Conservation (phyloP, 2,329 filamentous ascomycete species). For the Nannizziopsis arthrosporioides region DNA sequence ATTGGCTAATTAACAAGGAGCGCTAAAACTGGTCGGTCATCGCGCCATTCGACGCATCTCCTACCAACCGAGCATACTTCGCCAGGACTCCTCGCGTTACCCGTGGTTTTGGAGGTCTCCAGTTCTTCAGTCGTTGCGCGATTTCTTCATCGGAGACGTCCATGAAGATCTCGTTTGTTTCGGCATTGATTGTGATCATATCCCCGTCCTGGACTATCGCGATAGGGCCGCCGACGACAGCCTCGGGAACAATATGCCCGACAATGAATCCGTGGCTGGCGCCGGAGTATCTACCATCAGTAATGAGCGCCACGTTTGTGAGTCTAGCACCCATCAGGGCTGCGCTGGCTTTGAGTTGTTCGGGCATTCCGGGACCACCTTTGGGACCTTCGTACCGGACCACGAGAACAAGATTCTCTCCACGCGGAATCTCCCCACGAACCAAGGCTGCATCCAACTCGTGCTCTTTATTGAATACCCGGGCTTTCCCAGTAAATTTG, state of each 20-base stretch:
- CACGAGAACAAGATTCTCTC: slow-evolving; percentile 75
- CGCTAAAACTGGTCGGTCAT: slow-evolving; percentile 56
- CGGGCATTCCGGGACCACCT: slow-evolving; percentile 87
- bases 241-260: slow-evolving; percentile 82
- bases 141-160: slow-evolving; percentile 62
- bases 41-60: slow-evolving; percentile 82
- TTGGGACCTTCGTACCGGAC: slow-evolving; percentile 91
- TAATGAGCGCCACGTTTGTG: slow-evolving; percentile 79
- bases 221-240: slow-evolving; percentile 74
- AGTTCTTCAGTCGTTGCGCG: slow-evolving; percentile 48
- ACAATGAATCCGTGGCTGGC: slow-evolving; percentile 88
- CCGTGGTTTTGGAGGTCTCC: slow-evolving; percentile 58
- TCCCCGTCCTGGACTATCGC: slow-evolving; percentile 73
- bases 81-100: slow-evolving; percentile 76
- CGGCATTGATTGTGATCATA: slow-evolving; percentile 68
- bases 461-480: slow-evolving; percentile 77
- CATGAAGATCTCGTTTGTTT: slow-evolving; percentile 62
- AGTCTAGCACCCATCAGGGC: slow-evolving; percentile 88
- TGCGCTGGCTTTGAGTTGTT: slow-evolving; percentile 77
- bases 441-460: slow-evolving; percentile 65
- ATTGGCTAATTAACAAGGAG: not conserved
- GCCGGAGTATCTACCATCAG: slow-evolving; percentile 59
- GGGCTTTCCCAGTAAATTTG: slow-evolving; percentile 65
- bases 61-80: slow-evolving; percentile 79
- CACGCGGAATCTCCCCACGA: slow-evolving; percentile 55